Base-by-base conservation (phyloP, 2,329 filamentous ascomycete genomes). In the Fusarium siculi region DNA sequence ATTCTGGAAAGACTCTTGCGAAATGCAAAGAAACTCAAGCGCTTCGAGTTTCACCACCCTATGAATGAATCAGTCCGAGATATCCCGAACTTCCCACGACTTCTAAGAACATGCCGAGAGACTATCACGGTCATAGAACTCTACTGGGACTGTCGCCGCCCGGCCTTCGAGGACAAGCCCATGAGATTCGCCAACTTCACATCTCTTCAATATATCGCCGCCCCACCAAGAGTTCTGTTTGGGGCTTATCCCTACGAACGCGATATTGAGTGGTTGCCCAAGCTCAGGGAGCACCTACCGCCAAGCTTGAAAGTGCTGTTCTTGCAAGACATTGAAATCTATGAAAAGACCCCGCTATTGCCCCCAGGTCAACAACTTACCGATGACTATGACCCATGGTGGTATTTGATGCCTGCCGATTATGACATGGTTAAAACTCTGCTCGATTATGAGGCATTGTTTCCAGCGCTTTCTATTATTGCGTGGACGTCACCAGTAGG, bases 91-190 rank as follows among this genome's bases (percentile, higher is more conserved):
- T 60, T 55, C 18, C 9, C 47, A 14, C 18, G 23, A 2, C 19
- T 60, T 9, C 15, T 60, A 4, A 23, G 12, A n/a, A 28, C 47
- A 4, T 60, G 47, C 5, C n/a, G 7, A 12, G n/a, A 54, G 10
- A 43, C 3, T 14, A 21, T 60, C 10, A 42, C 55, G 9, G 5
- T 42, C 0, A 19, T 60, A 5, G 36, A 42, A 4, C 28, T 60
- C 4, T 32, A 16, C 3, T 60, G 57, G 36, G n/a, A 43, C 5
- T 54, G 36, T 23, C 12, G 4, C 1, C 7, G 12, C 2, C 36
- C 36, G 0, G 6, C 10, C 19, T 54, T 54, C n/a, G 18, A 10
- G 6, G 18, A 21, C 6, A 19, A 2, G 9, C n/a, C 9, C 0
- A 18, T 60, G 14, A 32, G 39, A 14, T 54, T 60, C 18, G 46